phyloP scores from a whole-genome alignment of 2,329 filamentous ascomycete genomes.

The Alternaria brassicicola region DNA sequence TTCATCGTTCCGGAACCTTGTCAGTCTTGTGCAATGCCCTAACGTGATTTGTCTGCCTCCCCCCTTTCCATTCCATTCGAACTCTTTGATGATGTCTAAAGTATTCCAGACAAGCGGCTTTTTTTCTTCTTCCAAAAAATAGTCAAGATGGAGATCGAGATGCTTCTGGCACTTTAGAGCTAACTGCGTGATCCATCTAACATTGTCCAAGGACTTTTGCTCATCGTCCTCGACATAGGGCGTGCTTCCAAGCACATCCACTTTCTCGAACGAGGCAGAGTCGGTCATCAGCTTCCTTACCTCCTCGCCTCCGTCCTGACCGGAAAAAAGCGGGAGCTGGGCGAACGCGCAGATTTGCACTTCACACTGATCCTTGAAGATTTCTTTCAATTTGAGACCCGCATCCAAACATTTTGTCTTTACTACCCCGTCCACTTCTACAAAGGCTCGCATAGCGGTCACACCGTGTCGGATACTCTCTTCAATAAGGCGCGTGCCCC shows the following conservation, averaged over 20 bases:
- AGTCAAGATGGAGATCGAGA: constrained; percentile 75
- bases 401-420: constrained; percentile 62
- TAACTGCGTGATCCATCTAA: constrained; percentile 66
- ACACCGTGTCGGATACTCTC: constrained; percentile 70
- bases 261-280: constrained; percentile 51
- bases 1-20: constrained; percentile 58
- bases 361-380: constrained; percentile 60
- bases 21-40: constrained; percentile 72
- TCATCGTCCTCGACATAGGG: constrained; percentile 69
- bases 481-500: constrained; percentile 69
- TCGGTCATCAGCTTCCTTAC: constrained; percentile 60
- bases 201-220: constrained; percentile 60
- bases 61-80: constrained; percentile 55
- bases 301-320: constrained; percentile 54
- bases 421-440: constrained; percentile 71
- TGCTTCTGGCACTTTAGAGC: constrained; percentile 61
- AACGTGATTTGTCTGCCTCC: constrained; percentile 52
- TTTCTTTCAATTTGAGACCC: constrained; percentile 62
- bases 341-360: constrained; percentile 75
- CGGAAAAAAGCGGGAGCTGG: constrained; percentile 70
- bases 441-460: constrained; percentile 72
- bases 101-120: constrained; percentile 62
- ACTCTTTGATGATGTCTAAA: constrained; percentile 57
- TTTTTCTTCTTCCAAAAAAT: constrained; percentile 62
- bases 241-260: constrained; percentile 70